Base-by-base conservation (phyloP, 768 basidiomycete genomes). In the Lentinula detonsa region DNA sequence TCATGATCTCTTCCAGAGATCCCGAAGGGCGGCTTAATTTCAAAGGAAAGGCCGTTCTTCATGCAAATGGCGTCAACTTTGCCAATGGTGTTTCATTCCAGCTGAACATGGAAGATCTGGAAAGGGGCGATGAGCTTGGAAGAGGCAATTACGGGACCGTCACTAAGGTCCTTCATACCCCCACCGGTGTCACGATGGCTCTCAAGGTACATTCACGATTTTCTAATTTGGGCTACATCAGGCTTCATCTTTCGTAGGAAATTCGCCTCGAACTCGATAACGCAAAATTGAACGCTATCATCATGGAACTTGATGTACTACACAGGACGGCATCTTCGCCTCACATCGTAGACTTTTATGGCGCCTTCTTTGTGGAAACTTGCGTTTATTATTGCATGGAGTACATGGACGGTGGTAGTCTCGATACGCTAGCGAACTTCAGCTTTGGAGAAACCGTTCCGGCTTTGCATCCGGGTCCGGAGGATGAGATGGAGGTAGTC, bases 371-470 rank as follows among this genome's bases (percentile, higher is more conserved):
- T 74, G 95, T 97, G 74, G 97, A 99, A 71, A 93, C 93, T n/a
- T 99, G 96, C 72, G 97, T 99, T 23, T 98, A 99, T 75, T 98
- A 97, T 73, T 98, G 95, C 75, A 98, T 98, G 95, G 97, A 99
- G 78, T 93, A 88, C 75, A 99, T 99, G 97, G 96, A 99, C 71
- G 95, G 95, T 10, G 95, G 95, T n/a, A 91, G 88, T 43, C 81
- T 99, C 51, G 97, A 98, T 72, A 91, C 88, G 65, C 80, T 98
- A 31, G 74, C 80, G 64, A 73, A 78, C 68, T 35, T 75, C 31
- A 39, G 42, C 11, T 40, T 65, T 50, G 64, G 64, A n/a, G 59
- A 60, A 23, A 57, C 54, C 18, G 62, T 62, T 35, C 61, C 39
- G n/a, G 48, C 56, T 11, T 21, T 62, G 3, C 13, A 57, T 34